Evolutionary conservation across 495 filamentous ascomycete genomes (phyloP), one percentile per base, ranked within the genome.

Genomic region (Xylaria flabelliformis): DNA sequence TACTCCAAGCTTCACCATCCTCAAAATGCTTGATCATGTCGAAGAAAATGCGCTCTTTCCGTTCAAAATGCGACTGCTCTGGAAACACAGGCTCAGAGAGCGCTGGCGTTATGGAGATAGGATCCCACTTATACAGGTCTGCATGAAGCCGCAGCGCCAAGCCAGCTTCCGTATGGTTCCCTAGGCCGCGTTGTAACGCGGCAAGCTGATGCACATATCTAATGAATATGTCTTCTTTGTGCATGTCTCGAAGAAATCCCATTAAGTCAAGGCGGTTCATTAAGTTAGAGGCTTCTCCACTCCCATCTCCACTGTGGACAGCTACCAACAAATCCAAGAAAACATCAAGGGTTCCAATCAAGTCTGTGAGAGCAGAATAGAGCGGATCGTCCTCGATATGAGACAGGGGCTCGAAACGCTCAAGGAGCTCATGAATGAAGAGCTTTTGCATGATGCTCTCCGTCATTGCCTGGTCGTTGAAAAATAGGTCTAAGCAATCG

Each of bases 161-260:
- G 21, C 94, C 96, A 12, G 96, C 96, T 83, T 98, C 96, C 17
- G 94, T 93, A 73, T 90, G 89, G 77, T 98, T 95, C 69, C 91
- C 84, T 3, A 91, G 88, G 39, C 90, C 86, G 4, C 88, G 86
- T 81, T 98, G 96, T 5, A 94, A 83, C 63, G 90, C 85, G 15
- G 94, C 93, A 3, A 99, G 86, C 79, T 97, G 94, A 77, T 99
- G 97, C 32, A 98, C 95, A 77, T 98, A 98, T 70, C 94, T 91
- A 74, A 97, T 92, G 79, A 95, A 99, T 73, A 98, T 97, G 77
- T 97, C 94, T 79, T 97, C 94, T 77, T 97, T 97, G 74, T 95
- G 92, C 93, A 97, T 96, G 78, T 98, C 95, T 78, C 93, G 91
- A 80, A 98, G 88, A 83, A 97, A 98, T 74, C 97, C 93, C 96